Percentiles rank a stretch among this genome's conserved stretches.
phyloP scores from a whole-genome alignment of 257 asterid genomes.

The Petunia axillaris region DNA sequence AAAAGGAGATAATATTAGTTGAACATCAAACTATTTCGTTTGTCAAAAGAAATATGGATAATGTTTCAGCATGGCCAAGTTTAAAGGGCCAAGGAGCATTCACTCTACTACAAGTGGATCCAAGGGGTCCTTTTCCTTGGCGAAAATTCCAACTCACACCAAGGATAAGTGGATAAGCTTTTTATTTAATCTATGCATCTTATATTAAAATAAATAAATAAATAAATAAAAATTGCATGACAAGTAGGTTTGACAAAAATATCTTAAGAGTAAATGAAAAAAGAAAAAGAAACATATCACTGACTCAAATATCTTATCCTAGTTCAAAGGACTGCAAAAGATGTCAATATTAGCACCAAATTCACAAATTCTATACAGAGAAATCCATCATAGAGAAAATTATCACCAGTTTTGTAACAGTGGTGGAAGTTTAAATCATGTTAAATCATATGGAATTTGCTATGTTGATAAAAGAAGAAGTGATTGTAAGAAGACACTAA shows the following conservation, averaged over 20 bases:
- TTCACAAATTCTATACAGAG: slow-evolving; percentile 63
- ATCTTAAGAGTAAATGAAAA: neutral
- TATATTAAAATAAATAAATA: no score
- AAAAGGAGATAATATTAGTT: no score
- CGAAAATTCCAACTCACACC: neutral
- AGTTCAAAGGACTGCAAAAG: neutral
- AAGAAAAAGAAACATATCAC: neutral
- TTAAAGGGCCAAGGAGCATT: neutral
- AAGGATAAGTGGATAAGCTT: slow-evolving; percentile 24
- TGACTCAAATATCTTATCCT: slow-evolving; percentile 32
- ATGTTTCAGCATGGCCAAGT: neutral
- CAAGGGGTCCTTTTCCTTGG: neutral
- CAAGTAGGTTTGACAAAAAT: neutral
- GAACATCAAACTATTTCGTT: neutral
- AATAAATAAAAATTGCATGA: neutral
- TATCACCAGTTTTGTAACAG: slow-evolving; percentile 38
- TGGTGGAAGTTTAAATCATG: slow-evolving; percentile 31
- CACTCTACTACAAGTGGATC: neutral
- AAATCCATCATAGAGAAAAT: slow-evolving; percentile 45
- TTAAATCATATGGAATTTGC: slow-evolving; percentile 51
- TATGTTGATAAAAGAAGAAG: slow-evolving; percentile 40
- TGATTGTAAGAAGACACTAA: slow-evolving; percentile 35
- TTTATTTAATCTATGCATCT: neutral
- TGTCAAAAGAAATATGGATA: neutral
- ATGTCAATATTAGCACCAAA: slow-evolving; percentile 74